Evolutionary conservation across 768 basidiomycete genomes (phyloP).

Genomic region (Peribolospora kevripleyi): DNA sequence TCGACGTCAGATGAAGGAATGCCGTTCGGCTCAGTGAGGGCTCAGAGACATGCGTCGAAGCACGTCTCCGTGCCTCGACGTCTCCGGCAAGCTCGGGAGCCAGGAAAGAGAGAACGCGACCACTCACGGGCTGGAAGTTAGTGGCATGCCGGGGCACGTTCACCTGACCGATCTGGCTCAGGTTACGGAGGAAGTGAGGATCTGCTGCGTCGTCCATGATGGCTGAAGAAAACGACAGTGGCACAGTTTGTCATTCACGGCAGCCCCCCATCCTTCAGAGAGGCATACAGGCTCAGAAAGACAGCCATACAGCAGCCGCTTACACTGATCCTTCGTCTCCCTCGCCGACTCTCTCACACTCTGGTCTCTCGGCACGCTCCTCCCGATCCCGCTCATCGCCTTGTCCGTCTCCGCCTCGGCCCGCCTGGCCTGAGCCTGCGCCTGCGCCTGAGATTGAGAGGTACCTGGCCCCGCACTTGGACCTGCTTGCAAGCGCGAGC

Average conservation of each 20-base stretch:
- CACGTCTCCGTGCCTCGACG: neutral
- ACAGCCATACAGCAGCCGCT: neutral
- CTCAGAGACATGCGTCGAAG: neutral
- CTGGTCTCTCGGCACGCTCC: too few species aligned
- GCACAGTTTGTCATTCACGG: neutral
- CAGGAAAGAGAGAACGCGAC: neutral
- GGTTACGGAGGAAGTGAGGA: conserved; percentile 42
- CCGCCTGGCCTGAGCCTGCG: neutral
- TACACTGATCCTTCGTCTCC: conserved; percentile 32
- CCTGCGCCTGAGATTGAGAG: neutral
- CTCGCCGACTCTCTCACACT: conserved; percentile 19
- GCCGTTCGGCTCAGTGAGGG: neutral
- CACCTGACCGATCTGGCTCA: conserved; percentile 41
- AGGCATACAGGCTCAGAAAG: neutral
- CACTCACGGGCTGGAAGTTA: conserved; percentile 27
- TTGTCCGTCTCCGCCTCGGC: neutral
- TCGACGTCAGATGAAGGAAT: neutral
- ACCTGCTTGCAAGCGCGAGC: neutral
- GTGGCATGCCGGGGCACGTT: conserved; percentile 41
- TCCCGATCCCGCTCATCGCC: neutral
- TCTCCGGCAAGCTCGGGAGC: neutral
- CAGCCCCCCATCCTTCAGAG: neutral
- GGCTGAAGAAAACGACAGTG: conserved; percentile 20
- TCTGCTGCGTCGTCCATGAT: conserved; percentile 44
- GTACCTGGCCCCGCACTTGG: neutral